Base-by-base conservation (phyloP, 805 yeast species). In the Saccharomyces kudriavzevii region DNA sequence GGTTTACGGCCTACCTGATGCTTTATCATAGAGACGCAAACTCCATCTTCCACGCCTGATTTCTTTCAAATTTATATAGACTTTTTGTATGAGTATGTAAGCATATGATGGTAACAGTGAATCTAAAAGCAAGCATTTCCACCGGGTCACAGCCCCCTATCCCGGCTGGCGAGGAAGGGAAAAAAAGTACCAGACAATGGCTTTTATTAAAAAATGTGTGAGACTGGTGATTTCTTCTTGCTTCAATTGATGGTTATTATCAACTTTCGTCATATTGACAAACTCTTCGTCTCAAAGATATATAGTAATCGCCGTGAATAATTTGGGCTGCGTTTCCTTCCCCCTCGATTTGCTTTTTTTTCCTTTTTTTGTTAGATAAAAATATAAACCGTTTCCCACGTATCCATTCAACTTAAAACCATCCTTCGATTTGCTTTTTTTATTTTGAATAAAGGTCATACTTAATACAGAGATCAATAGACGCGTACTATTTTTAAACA, bases 1-100 rank as follows among this genome's bases (percentile, higher is more conserved):
- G 72, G 10, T 68, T 67, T 52, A 59, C 56, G 3, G 68, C 62
- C 1, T 59, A 66, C 27, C 55, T 69, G 29, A 70, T 70, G 73
- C 57, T 67, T 4, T 69, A 69, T 52, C 65, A 66, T 51, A 63
- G 66, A 50, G 63, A 62, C 40, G 64, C 60, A 5, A 59, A 57
- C 6, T 56, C 56, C 26, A 46, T 51, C 6, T 49, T 56, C 9
- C 40, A 25, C 20, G 20, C 26, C 10, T 49, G 47, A 4, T 29
- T 27, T n/a, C 40, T 3, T 17, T 6, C 17, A 5, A 17, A 35
- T 46, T 17, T 49, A 45, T 30, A 30, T 47, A 43, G 27, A 30
- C 40, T 17, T 31, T n/a, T 48, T 13, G 8, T 35, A 17, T 35
- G 17, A 9, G 24, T 35, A 17, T 17, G 43, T n/a, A 14, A 35